Evolutionary conservation across 768 basidiomycete genomes (phyloP).

Genomic region (Hygrocybe punicea): DNA sequence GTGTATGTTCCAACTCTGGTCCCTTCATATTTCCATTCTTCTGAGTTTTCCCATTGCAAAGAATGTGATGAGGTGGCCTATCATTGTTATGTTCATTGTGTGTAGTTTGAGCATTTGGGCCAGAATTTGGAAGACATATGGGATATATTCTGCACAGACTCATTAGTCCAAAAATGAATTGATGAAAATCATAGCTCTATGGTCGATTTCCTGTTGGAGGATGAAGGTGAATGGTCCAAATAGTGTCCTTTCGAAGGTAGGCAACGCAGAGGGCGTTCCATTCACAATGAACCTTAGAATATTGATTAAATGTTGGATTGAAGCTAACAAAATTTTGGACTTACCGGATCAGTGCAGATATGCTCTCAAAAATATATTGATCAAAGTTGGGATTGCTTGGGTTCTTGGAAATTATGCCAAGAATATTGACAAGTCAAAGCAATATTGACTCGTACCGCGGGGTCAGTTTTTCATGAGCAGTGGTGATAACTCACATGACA

Average conservation of each 20-base stretch:
- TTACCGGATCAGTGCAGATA: conserved; percentile 88
- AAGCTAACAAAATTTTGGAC: conserved; percentile 5
- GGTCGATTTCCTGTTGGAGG: conserved; percentile 88
- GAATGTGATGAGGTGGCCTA: too few species aligned
- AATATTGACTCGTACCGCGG: conserved; percentile 66
- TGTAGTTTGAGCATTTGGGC: conserved; percentile 94
- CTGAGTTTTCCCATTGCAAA: too few species aligned
- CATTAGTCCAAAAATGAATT: background rate
- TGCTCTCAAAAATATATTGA: conserved; percentile 94
- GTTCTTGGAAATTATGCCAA: conserved; percentile 88
- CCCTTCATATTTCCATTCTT: too few species aligned
- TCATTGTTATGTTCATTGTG: conserved; percentile 49
- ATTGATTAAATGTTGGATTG: background rate
- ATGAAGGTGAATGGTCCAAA: conserved; percentile 88
- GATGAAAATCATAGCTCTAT: conserved; percentile 43
- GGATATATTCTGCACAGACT: conserved; percentile 74
- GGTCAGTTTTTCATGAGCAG: conserved; percentile 73
- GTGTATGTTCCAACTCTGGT: too few species aligned
- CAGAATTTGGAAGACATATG: conserved; percentile 95
- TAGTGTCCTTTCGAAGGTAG: conserved; percentile 73
- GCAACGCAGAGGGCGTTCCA: conserved; percentile 62
- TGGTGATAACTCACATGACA: conserved; percentile 89
- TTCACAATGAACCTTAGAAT: conserved; percentile 75
- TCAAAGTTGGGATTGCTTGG: conserved; percentile 98
- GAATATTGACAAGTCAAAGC: conserved; percentile 71